Conservation (phyloP, 148 eudicot genomes). For the Nyssa sinensis region DNA sequence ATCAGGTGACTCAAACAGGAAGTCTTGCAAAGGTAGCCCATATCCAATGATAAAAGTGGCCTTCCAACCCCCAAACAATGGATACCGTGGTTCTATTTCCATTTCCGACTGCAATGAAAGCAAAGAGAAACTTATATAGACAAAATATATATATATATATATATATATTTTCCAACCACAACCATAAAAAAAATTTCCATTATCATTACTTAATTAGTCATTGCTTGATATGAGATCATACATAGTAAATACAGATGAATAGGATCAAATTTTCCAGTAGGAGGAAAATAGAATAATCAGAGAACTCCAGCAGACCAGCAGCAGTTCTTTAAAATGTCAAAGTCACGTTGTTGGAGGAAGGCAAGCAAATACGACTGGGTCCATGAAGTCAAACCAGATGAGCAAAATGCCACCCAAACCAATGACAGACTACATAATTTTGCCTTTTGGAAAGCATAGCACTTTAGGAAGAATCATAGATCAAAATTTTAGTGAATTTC, state of each 20-base stretch:
- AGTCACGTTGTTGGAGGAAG: neutral
- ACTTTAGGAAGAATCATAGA: neutral
- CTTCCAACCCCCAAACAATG: slow-evolving; percentile 97
- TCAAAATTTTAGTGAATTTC: neutral
- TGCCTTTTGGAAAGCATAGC: neutral
- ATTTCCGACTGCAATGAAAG: slow-evolving; percentile 74
- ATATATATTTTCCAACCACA: neutral
- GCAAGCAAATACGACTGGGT: neutral
- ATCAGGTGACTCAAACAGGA: slow-evolving; percentile 71
- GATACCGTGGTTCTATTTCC: slow-evolving; percentile 92
- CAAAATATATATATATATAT: too few relatives aligned
- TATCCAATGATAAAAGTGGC: slow-evolving; percentile 91
- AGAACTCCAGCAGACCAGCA: slow-evolving; percentile 1
- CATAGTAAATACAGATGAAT: slow-evolving; percentile 10
- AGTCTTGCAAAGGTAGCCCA: slow-evolving; percentile 85
- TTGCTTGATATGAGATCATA: neutral
- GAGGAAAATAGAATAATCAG: neutral
- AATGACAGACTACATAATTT: neutral
- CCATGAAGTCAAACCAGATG: neutral
- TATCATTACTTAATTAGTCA: neutral
- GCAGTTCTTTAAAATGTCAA: neutral
- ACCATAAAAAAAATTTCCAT: slow-evolving; percentile 3
- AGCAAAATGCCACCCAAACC: slow-evolving; percentile 1
- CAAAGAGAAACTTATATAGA: neutral
- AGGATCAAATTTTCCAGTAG: neutral